Conservation (phyloP, 768 basidiomycete genomes). For the Naganishia antarctica region DNA sequence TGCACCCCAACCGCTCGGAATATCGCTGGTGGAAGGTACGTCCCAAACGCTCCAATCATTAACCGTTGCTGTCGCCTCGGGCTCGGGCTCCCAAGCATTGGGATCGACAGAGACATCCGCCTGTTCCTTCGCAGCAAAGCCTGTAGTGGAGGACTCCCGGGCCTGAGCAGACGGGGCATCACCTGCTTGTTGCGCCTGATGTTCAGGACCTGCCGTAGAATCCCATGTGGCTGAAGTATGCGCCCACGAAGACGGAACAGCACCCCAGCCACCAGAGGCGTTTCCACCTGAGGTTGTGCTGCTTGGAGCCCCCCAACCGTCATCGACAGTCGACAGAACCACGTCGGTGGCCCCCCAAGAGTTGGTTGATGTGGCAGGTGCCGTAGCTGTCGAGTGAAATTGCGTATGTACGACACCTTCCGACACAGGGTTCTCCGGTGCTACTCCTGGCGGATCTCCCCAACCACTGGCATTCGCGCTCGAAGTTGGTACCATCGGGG, state of each 20-base stretch:
- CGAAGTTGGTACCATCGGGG: too few relatives aligned
- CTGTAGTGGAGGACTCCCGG: background rate
- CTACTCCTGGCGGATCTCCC: too few relatives aligned
- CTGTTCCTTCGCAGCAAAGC: background rate
- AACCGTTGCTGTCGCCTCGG: background rate
- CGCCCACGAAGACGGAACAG: background rate
- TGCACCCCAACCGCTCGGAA: background rate
- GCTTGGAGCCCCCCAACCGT: background rate
- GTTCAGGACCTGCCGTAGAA: too few relatives aligned
- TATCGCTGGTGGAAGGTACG: background rate
- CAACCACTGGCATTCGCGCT: too few relatives aligned
- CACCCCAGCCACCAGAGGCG: background rate
- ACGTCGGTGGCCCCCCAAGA: background rate
- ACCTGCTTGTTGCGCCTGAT: too few relatives aligned
- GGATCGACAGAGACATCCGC: background rate
- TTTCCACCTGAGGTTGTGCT: background rate
- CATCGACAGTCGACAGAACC: background rate
- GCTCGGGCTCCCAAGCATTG: conserved; percentile 12
- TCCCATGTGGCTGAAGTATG: background rate
- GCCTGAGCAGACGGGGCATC: too few relatives aligned
- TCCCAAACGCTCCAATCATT: conserved; percentile 3
- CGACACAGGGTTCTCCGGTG: too few relatives aligned
- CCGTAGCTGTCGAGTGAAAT: too few relatives aligned
- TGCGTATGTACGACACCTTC: too few relatives aligned
- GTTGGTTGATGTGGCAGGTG: too few relatives aligned